Conservation (phyloP, 2,329 filamentous ascomycete species). For the Monosporascus ibericus region DNA sequence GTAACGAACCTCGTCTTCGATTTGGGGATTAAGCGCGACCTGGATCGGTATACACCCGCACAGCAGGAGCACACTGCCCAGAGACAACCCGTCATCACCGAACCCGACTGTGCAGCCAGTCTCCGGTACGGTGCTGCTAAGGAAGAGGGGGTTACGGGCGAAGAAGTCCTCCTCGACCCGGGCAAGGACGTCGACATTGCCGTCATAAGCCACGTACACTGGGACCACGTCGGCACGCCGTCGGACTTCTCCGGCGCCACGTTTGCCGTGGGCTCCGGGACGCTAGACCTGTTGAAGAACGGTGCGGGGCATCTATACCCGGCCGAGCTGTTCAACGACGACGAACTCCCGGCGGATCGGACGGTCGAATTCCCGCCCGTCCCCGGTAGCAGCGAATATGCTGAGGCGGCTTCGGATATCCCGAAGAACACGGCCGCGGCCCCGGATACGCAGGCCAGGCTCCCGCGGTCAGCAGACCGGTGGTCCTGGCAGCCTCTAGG, state of each 20-base stretch:
- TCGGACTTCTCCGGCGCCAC: conserved; percentile 40
- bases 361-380: conserved; percentile 36
- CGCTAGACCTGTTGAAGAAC: conserved; percentile 32
- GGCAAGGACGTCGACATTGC: conserved; percentile 21
- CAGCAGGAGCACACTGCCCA: conserved; percentile 38
- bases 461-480: conserved; percentile 13
- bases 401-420: not conserved
- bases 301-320: conserved; percentile 23
- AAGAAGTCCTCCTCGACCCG: not conserved
- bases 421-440: conserved; percentile 15
- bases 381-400: conserved; percentile 5
- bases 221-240: conserved; percentile 53
- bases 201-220: conserved; percentile 49
- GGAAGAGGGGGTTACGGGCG: not conserved
- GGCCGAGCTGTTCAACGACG: conserved; percentile 23
- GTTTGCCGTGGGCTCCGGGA: conserved; percentile 46
- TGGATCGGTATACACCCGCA: conserved; percentile 34
- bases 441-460: conserved; percentile 5
- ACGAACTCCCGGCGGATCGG: conserved; percentile 22
- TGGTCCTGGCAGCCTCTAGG: conserved; percentile 35
- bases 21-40: conserved; percentile 42
- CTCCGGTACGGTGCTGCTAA: conserved; percentile 20
- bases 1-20: conserved; percentile 42
- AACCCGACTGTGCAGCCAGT: conserved; percentile 36
- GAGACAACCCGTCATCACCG: conserved; percentile 37